These are phyloP conservation scores for Candida tetrigidarum DNA, from an alignment of 1,139 yeast species.

Conservation along the genomic window DNA sequence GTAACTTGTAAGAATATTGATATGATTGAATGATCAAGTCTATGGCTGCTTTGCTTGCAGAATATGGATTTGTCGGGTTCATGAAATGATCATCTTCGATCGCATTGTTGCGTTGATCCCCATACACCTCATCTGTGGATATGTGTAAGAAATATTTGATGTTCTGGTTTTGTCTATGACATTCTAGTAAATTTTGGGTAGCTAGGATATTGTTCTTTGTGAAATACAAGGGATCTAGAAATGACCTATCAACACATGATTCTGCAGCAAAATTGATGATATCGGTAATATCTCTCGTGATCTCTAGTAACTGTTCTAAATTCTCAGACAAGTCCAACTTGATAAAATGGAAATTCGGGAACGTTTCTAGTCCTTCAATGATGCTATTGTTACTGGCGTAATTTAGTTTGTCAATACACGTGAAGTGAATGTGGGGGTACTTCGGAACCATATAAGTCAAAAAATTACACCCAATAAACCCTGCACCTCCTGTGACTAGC, in stretches of 20 bases:
- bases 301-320: constrained; percentile 14
- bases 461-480: constrained; percentile 60
- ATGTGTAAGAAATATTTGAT: constrained; percentile 44
- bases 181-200: constrained; percentile 55
- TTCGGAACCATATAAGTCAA: constrained; percentile 40
- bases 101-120: constrained; percentile 35
- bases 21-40: constrained; percentile 57
- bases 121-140: constrained; percentile 69
- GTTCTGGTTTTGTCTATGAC: constrained; percentile 26
- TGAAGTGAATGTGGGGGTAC: constrained; percentile 43
- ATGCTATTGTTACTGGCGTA: constrained; percentile 29
- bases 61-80: constrained; percentile 61
- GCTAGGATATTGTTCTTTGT: constrained; percentile 53
- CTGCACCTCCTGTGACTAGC: constrained; percentile 63
- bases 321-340: constrained; percentile 43
- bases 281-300: constrained; percentile 24
- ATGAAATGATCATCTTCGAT: constrained; percentile 34
- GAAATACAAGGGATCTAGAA: constrained; percentile 48
- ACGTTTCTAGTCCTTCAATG: constrained; percentile 18
- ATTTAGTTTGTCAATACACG: constrained; percentile 54
- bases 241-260: constrained; percentile 60
- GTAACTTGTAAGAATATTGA: constrained; percentile 45
- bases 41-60: constrained; percentile 62
- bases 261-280: constrained; percentile 63
- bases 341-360: constrained; percentile 28